Evolutionary conservation across 768 basidiomycete species (phyloP).

Genomic region (Suillus americanus): DNA sequence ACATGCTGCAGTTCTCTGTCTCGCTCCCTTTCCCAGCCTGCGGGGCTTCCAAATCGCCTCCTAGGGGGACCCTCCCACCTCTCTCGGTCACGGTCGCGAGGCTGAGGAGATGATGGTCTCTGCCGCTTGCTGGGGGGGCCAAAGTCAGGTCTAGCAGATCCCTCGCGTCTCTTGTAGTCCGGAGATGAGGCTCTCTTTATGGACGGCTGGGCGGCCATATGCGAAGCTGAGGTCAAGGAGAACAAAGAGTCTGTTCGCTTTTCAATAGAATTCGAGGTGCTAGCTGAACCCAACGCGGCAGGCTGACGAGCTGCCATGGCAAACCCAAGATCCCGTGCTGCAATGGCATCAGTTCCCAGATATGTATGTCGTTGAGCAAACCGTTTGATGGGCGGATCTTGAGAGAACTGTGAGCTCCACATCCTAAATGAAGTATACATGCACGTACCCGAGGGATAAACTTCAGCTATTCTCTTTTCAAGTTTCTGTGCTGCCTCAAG

Average conservation of each 20-base stretch:
- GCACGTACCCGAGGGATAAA: slow-evolving; percentile 76
- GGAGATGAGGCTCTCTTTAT: slow-evolving; percentile 34
- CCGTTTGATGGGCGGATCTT: slow-evolving; percentile 88
- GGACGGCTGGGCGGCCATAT: slow-evolving; percentile 23
- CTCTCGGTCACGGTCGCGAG: slow-evolving; percentile 50
- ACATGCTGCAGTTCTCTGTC: slow-evolving; percentile 41
- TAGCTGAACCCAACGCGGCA: slow-evolving; percentile 17
- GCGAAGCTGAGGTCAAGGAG: slow-evolving; percentile 30
- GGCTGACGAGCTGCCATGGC: slow-evolving; percentile 43
- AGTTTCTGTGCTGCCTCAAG: slow-evolving; percentile 84
- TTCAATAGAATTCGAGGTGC: slow-evolving; percentile 22
- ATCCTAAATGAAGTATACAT: background rate
- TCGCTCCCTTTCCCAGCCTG: slow-evolving; percentile 44
- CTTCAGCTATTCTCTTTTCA: slow-evolving; percentile 85
- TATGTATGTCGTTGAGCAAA: slow-evolving; percentile 80
- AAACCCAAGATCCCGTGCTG: slow-evolving; percentile 85
- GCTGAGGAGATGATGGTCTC: slow-evolving; percentile 45
- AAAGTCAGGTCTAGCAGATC: slow-evolving; percentile 37
- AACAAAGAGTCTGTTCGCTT: slow-evolving; percentile 37
- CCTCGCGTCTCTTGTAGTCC: slow-evolving; percentile 42
- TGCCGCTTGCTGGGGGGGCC: slow-evolving; percentile 44
- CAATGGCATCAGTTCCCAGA: slow-evolving; percentile 83
- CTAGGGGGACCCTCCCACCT: slow-evolving; percentile 37
- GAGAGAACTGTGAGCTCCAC: background rate
- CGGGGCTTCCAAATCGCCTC: slow-evolving; percentile 41